Percentiles rank a stretch among this genome's conserved stretches.
These are phyloP conservation scores for Pseudogymnoascus sp. DNA, from an alignment of 2,329 filamentous ascomycete genomes.

Conservation along the genomic window DNA sequence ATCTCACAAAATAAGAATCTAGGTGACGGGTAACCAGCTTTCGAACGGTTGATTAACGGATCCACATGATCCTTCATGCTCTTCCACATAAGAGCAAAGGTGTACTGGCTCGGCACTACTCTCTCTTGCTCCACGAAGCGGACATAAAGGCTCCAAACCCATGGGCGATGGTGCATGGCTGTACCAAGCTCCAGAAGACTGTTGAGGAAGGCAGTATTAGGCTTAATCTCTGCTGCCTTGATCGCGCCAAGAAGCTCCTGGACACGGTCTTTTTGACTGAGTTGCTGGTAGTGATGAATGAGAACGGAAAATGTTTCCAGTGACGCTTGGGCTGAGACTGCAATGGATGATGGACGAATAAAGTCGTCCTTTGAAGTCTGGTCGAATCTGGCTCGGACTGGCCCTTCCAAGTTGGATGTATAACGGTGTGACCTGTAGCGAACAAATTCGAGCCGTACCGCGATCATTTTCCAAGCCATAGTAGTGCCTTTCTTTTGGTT, in stretches of 20 bases:
- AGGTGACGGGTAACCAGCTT: constrained; percentile 11
- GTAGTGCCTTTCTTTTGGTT: constrained; percentile 55
- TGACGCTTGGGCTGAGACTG: constrained; percentile 51
- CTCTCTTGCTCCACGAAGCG: constrained; percentile 15
- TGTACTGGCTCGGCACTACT: constrained; percentile 24
- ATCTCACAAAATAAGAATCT: constrained; percentile 38
- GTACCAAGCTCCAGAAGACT: constrained; percentile 51
- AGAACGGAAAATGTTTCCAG: constrained; percentile 73
- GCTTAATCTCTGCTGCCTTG: constrained; percentile 52
- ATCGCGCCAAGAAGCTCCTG: constrained; percentile 56
- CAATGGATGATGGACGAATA: constrained; percentile 33
- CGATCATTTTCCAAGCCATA: constrained; percentile 71
- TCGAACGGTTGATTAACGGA: constrained; percentile 13
- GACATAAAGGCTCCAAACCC: constrained; percentile 23
- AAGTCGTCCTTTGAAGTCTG: constrained; percentile 14
- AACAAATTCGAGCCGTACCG: constrained; percentile 57
- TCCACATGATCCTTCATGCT: constrained; percentile 22
- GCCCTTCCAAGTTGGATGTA: constrained; percentile 12
- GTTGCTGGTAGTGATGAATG: constrained; percentile 61
- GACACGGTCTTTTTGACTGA: constrained; percentile 50
- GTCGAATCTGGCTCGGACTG: constrained; percentile 14
- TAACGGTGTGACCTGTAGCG: constrained; percentile 31
- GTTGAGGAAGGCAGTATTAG: constrained; percentile 72
- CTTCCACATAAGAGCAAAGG: constrained; percentile 26
- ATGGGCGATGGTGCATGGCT: constrained; percentile 17